These are phyloP conservation scores for Leccinum idahoense DNA, from an alignment of 1,284 basidiomycete species.

Conservation along the genomic window DNA sequence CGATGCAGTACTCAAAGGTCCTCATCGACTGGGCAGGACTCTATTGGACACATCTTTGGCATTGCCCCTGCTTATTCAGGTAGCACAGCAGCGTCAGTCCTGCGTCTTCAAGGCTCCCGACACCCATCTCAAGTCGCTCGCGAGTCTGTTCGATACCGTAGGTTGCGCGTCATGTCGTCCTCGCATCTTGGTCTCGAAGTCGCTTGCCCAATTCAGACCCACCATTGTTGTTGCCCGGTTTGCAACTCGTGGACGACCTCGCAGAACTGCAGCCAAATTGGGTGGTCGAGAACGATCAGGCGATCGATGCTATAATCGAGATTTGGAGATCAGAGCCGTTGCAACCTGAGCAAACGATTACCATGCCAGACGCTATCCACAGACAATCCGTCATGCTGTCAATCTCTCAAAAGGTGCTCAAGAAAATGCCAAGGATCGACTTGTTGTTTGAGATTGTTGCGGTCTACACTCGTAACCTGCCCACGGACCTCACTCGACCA, in stretches of 20 bases:
- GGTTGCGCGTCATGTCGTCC: slow-evolving; percentile 33
- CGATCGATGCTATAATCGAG: slow-evolving; percentile 64
- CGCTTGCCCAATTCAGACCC: slow-evolving; percentile 46
- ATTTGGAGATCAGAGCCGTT: slow-evolving; percentile 65
- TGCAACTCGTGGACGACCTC: slow-evolving; percentile 78
- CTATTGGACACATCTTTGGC: slow-evolving; percentile 72
- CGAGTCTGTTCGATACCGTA: slow-evolving; percentile 83
- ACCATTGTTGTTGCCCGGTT: slow-evolving; percentile 58
- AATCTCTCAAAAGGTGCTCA: slow-evolving; percentile 72
- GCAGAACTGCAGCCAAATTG: slow-evolving; percentile 64
- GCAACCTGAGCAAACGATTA: slow-evolving; percentile 43
- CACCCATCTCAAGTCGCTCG: slow-evolving; percentile 78
- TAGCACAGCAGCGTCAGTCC: slow-evolving; percentile 82
- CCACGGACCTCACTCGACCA: slow-evolving; percentile 79
- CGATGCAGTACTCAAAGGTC: slow-evolving; percentile 56
- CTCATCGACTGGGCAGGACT: slow-evolving; percentile 63
- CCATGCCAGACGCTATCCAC: slow-evolving; percentile 50
- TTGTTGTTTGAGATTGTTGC: slow-evolving; percentile 86
- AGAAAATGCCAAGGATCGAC: slow-evolving; percentile 73
- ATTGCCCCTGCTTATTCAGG: slow-evolving; percentile 79
- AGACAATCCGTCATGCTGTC: slow-evolving; percentile 69
- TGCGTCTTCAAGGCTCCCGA: slow-evolving; percentile 70
- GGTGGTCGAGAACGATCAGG: slow-evolving; percentile 64
- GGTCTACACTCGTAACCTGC: slow-evolving; percentile 77
- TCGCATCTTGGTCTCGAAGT: slow-evolving; percentile 16